Base-by-base conservation (phyloP, 1,284 basidiomycete species). In the Pholiota adiposa region DNA sequence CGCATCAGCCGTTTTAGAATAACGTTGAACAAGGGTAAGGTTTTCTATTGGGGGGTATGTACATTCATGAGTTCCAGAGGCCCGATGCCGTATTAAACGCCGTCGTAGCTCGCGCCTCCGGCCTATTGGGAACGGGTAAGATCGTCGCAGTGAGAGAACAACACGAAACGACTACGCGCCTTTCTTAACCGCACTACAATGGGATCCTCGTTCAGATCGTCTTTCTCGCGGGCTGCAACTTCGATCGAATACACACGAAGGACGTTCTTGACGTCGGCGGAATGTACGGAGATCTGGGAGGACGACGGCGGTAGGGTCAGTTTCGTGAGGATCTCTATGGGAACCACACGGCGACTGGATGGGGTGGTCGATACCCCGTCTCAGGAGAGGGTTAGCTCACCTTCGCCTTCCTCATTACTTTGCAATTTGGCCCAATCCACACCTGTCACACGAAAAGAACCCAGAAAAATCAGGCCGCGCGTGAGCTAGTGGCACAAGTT, bases 351-450 rank as follows among this genome's bases (percentile, higher is more conserved):
- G 62, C 49, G 60, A 63, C 59, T 54, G 58, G 51, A 52, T 41
- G 44, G 53, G 53, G 21, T 34, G 36, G 51, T 33, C 51, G 23
- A 27, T 58, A 18, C 41, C 36, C n/a, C 29, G 59, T 61, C 40
- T 56, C 52, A 53, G 34, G 48, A 52, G 19, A 51, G 27, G 2
- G 21, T 5, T 18, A 27, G 33, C 54, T 64, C 65, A 92, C 93
- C 87, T 93, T 95, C 46, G 89, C 94, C 77, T 89, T 91, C 63
- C 94, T 84, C 94, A 96, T 95, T 65, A 95, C 82, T 79, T 93
- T 93, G 76, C 92, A 94, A 46, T 82, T 76, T 38, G 86, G 80
- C 41, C 94, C 94, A 75, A 96, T 96, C 94, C 94, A 96, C 57
- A 79, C 74, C 80, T 83, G 64, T 59, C 52, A 64, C 29, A 63